phyloP scores from a whole-genome alignment of 805 yeast genomes.

The Yueomyces sinensis region DNA sequence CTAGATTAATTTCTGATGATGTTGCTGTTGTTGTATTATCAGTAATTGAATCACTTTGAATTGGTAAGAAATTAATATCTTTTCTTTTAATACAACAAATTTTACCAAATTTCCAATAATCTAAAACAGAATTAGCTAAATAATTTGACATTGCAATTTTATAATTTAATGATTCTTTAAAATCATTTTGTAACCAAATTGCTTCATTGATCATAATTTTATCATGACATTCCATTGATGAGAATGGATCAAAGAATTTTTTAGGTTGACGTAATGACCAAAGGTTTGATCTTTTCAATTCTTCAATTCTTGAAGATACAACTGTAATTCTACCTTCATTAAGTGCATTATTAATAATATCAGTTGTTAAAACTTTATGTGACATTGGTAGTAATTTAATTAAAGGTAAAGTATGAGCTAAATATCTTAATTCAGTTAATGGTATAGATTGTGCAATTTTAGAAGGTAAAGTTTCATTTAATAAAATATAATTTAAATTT shows the following conservation, averaged over 20 bases:
- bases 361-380: slow-evolving; percentile 77
- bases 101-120: slow-evolving; percentile 70
- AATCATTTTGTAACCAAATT: slow-evolving; percentile 73
- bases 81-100: slow-evolving; percentile 47
- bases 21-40: slow-evolving; percentile 1
- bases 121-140: slow-evolving; percentile 60
- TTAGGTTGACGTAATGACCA: slow-evolving; percentile 89
- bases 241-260: slow-evolving; percentile 53
- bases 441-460: slow-evolving; percentile 48
- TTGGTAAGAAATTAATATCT: slow-evolving; percentile 22
- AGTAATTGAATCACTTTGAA: slow-evolving; percentile 7
- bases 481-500: slow-evolving; percentile 32
- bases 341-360: slow-evolving; percentile 70
- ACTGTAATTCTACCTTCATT: slow-evolving; percentile 88
- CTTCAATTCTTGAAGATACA: slow-evolving; percentile 82
- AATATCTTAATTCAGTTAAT: slow-evolving; percentile 72
- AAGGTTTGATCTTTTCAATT: slow-evolving; percentile 68
- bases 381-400: slow-evolving; percentile 71
- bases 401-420: slow-evolving; percentile 79
- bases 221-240: slow-evolving; percentile 43
- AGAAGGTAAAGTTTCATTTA: slow-evolving; percentile 41
- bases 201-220: slow-evolving; percentile 63
- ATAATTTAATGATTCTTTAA: slow-evolving; percentile 53
- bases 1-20: not conserved
- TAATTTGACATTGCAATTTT: slow-evolving; percentile 57